Evolutionary conservation across 2,329 filamentous ascomycete species (phyloP), one percentile per base, ranked within the genome.

Genomic region (Epichloe typhina): DNA sequence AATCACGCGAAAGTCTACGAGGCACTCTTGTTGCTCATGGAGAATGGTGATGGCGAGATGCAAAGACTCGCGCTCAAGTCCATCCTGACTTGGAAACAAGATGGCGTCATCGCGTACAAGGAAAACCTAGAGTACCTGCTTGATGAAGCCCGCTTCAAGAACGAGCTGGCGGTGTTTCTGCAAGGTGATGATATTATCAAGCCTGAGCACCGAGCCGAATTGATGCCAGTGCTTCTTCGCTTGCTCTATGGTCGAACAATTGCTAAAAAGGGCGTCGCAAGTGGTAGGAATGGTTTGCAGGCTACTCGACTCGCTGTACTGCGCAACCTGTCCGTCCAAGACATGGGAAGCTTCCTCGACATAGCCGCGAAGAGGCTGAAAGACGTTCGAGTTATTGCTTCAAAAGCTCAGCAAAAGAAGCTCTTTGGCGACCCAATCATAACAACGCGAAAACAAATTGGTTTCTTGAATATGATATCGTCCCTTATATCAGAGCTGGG

Each of bases 161-260:
- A 97, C 61, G 91, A 97, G 63, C 76, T 98, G n/a, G 84, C 88
- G 0, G 81, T 93, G 4, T 85, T 98, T 56, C 77, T 98, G 49
- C 84, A 88, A 61, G 79, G 84, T 15, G 83, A 86, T 17, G 82
- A 82, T 52, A 69, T 83, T 50, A 84, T 96, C 56, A 82, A 83
- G 57, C 71, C 82, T 6, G 79, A 84, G 47, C 88, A 98, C 61
- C 80, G 85, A 8, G 61, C 71, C 3, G 78, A 81, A 44, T 68
- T 96, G 37, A 87, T 97, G 75, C 91, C 93, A 1, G 80, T 98
- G 5, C 73, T 98, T 26, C 76, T 98, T 36, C 80, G 90, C 46
- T 69, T 98, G 36, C 72, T 98, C 2, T 98, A 97, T 64, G 93
- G 93, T 40, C 83, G 88, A 57, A 83, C 91, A 44, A 88, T 97